Percentiles rank a stretch among this genome's conserved stretches.
phyloP scores from a whole-genome alignment of 1,284 basidiomycete species.

The Apiotrichum veenhuisii region DNA sequence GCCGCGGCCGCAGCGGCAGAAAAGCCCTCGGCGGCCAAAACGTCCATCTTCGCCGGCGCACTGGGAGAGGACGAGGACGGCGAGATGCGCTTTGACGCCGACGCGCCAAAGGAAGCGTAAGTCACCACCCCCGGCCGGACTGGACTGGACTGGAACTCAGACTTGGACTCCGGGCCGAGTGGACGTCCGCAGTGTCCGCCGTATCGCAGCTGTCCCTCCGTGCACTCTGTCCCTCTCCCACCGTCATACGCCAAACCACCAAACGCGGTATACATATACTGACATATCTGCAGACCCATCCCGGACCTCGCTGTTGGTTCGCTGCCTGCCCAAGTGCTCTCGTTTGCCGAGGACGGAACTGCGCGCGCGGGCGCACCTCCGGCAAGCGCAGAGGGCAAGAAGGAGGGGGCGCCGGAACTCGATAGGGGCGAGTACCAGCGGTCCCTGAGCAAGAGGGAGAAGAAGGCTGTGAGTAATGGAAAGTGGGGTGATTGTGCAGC shows the following conservation, averaged over 20 bases:
- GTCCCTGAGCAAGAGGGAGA: conserved; percentile 39
- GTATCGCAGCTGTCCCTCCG: too few relatives aligned
- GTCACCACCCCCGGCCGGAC: conserved; percentile 12
- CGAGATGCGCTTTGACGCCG: conserved; percentile 38
- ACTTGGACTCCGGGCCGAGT: too few relatives aligned
- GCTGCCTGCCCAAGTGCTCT: conserved; percentile 61
- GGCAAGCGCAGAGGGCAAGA: neutral
- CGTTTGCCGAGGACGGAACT: conserved; percentile 32
- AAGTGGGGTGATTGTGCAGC: neutral
- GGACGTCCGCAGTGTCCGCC: too few relatives aligned
- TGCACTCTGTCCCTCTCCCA: too few relatives aligned
- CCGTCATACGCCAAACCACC: too few relatives aligned
- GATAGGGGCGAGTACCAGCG: conserved; percentile 54
- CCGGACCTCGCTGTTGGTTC: conserved; percentile 41
- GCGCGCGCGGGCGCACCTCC: conserved; percentile 17
- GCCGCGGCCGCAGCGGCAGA: neutral
- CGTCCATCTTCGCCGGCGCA: conserved; percentile 9
- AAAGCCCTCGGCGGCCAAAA: neutral
- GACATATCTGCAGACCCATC: conserved; percentile 53
- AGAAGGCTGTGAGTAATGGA: conserved; percentile 32
- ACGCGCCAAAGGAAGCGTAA: conserved; percentile 45
- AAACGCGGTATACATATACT: too few relatives aligned
- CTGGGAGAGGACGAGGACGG: conserved; percentile 41
- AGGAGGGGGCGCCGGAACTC: conserved; percentile 25
- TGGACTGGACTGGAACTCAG: neutral